These are phyloP conservation scores for Santalum album DNA, from an alignment of 164 flowering plant genomes.

Conservation along the genomic window DNA sequence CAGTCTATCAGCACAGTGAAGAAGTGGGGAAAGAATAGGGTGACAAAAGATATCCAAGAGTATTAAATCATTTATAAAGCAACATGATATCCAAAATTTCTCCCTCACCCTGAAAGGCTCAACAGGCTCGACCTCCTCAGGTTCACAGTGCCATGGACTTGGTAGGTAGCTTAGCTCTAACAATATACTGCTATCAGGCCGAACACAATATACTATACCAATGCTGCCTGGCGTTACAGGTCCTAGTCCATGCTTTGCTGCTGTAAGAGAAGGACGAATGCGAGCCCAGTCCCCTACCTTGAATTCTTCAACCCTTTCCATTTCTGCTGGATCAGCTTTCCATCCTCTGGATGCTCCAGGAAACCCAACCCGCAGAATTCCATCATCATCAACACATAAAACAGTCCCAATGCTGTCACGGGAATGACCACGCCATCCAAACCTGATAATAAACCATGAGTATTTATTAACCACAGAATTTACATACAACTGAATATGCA, in stretches of 20 bases:
- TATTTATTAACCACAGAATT: neutral
- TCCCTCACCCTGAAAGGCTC: slow-evolving; percentile 71
- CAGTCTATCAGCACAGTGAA: neutral
- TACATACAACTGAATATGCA: too few relatives aligned
- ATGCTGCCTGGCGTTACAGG: slow-evolving; percentile 96
- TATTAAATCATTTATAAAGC: neutral
- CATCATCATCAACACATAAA: slow-evolving; percentile 98
- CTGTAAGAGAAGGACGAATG: slow-evolving; percentile 83
- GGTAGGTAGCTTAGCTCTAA: slow-evolving; percentile 87
- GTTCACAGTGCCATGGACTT: slow-evolving; percentile 98
- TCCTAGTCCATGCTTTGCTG: slow-evolving; percentile 95
- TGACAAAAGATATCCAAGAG: neutral
- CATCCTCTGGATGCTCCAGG: slow-evolving; percentile 99
- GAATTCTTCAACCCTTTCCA: slow-evolving; percentile 97
- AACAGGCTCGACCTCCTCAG: slow-evolving; percentile 98
- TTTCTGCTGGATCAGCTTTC: slow-evolving; percentile 99
- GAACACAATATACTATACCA: slow-evolving; percentile 87
- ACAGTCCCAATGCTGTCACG: slow-evolving; percentile 94
- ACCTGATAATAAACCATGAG: slow-evolving; percentile 33
- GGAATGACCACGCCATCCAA: slow-evolving; percentile 94
- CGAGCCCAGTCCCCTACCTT: slow-evolving; percentile 99
- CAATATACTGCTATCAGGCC: slow-evolving; percentile 88
- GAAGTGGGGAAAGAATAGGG: neutral
- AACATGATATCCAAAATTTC: neutral
- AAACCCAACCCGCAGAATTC: slow-evolving; percentile 94